Conservation (phyloP, 345 rosid genomes). For the Luvunga scandens region DNA sequence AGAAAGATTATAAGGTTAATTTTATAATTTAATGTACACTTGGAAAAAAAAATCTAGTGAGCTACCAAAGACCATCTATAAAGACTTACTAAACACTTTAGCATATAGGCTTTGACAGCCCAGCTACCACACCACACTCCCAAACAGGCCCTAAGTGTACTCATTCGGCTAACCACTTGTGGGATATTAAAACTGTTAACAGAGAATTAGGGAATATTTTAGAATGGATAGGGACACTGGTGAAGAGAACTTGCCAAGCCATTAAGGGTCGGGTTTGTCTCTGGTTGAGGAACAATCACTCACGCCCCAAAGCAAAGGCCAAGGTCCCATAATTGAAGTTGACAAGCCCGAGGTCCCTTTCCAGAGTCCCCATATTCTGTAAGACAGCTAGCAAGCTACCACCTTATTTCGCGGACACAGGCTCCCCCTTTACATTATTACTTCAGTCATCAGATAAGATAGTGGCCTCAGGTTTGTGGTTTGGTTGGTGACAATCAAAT, state of each 20-base stretch:
- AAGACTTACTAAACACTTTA: too few relatives aligned
- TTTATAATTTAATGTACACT: too few relatives aligned
- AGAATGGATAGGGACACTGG: neutral
- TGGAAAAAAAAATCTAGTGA: too few relatives aligned
- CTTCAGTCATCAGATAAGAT: neutral
- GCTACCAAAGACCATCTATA: too few relatives aligned
- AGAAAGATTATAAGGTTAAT: too few relatives aligned
- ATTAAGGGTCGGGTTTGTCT: neutral
- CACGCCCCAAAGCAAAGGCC: neutral
- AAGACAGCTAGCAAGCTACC: neutral
- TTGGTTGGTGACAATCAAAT: too few relatives aligned
- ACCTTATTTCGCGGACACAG: neutral
- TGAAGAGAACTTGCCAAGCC: neutral
- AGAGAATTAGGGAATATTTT: too few relatives aligned
- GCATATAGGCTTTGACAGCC: too few relatives aligned
- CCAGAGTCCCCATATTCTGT: neutral
- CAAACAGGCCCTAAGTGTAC: too few relatives aligned
- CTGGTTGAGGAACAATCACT: neutral
- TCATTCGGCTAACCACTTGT: too few relatives aligned
- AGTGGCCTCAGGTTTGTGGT: neutral
- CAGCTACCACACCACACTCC: too few relatives aligned
- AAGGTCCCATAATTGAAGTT: neutral
- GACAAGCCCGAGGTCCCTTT: neutral
- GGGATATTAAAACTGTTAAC: too few relatives aligned
- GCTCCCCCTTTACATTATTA: neutral